These are phyloP conservation scores for Ophiostoma populinum DNA, from an alignment of 2,329 filamentous ascomycete genomes.

Conservation along the genomic window DNA sequence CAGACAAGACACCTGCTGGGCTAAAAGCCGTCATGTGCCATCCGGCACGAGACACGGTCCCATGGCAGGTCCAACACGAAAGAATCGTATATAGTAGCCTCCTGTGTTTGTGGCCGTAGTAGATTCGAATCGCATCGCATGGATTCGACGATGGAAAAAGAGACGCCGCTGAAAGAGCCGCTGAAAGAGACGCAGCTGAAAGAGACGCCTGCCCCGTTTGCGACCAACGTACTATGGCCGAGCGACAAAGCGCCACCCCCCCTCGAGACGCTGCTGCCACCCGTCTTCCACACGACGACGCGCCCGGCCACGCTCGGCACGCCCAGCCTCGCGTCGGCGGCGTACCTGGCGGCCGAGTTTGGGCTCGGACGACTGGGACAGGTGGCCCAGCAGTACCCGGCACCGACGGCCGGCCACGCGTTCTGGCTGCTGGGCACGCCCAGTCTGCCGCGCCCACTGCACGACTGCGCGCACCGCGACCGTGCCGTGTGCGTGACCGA, in stretches of 20 bases:
- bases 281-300: slow-evolving; percentile 8
- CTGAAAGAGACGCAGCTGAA: too few species aligned
- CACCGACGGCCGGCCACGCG: slow-evolving; percentile 12
- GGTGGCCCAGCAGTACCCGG: too few species aligned
- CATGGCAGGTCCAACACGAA: too few species aligned
- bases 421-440: slow-evolving; percentile 12
- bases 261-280: slow-evolving; percentile 10
- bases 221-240: slow-evolving; percentile 8
- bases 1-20: too few species aligned
- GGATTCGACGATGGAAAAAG: too few species aligned
- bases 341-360: slow-evolving; percentile 10
- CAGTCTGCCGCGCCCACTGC: slow-evolving; percentile 12
- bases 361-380: slow-evolving; percentile 12
- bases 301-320: slow-evolving; percentile 3
- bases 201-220: too few species aligned
- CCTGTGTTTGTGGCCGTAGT: too few species aligned
- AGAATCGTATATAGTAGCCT: too few species aligned
- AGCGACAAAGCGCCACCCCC: neutral
- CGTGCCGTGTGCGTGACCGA: slow-evolving; percentile 15
- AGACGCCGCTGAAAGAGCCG: too few species aligned
- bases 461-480: slow-evolving; percentile 11
- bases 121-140: too few species aligned
- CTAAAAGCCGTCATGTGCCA: too few species aligned
- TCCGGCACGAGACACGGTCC: too few species aligned
- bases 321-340: slow-evolving; percentile 7